A percentile compares a stretch with the other conserved stretches of the same genome.
Evolutionary conservation across 2,329 filamentous ascomycete genomes (phyloP).

Genomic region (Leptographium wingfieldii): DNA sequence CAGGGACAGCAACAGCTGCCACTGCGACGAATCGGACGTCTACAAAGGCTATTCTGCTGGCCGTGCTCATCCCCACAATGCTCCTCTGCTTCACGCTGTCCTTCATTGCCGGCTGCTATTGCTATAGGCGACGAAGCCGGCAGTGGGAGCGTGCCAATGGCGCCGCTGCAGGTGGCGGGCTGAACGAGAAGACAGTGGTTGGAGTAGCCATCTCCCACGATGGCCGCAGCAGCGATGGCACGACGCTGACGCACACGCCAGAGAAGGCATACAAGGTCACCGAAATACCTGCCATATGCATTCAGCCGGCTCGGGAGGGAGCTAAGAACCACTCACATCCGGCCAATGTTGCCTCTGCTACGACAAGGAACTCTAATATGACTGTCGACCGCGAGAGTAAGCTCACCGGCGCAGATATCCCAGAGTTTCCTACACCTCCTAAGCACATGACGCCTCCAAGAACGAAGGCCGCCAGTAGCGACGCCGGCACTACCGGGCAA

Average conservation of each 20-base stretch:
- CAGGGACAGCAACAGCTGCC: neutral
- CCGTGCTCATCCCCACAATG: conserved; percentile 30
- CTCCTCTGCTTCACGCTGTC: conserved; percentile 23
- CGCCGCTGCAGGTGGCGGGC: conserved; percentile 14
- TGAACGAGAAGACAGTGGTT: conserved; percentile 1
- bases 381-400: neutral
- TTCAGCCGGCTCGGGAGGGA: neutral
- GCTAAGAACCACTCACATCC: neutral
- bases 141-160: conserved; percentile 10
- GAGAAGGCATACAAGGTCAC: neutral
- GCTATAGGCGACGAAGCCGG: conserved; percentile 17
- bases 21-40: neutral
- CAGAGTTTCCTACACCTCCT: conserved; percentile 9
- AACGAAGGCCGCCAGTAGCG: neutral
- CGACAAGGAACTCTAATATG: neutral
- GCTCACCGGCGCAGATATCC: neutral
- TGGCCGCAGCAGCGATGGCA: neutral
- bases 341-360: neutral
- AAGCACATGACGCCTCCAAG: neutral
- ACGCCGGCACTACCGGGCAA: neutral
- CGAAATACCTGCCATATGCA: neutral
- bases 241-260: neutral
- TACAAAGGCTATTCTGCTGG: conserved; percentile 24
- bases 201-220: neutral
- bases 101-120: conserved; percentile 16